phyloP scores from a whole-genome alignment of 257 asterid genomes.

The Vinca minor region DNA sequence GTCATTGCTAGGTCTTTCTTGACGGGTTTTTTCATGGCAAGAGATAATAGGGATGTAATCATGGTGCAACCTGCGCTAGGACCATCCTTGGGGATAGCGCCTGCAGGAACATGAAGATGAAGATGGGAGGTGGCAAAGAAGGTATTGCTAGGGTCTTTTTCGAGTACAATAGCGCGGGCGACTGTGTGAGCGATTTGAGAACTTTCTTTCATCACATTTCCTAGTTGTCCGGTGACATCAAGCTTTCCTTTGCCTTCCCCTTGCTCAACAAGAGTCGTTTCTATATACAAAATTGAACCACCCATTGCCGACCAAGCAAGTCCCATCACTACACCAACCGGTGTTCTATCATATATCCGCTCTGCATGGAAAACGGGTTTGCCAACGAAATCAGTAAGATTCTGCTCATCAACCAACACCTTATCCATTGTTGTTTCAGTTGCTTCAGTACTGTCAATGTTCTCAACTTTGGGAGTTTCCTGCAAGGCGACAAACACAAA shows the following conservation, averaged over 20 bases:
- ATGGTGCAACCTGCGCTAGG: conserved; percentile 99
- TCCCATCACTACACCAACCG: conserved; percentile 96
- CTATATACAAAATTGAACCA: conserved; percentile 89
- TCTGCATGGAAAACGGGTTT: conserved; percentile 98
- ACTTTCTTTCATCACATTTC: conserved; percentile 98
- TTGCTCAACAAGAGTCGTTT: conserved; percentile 66
- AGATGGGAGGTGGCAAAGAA: conserved; percentile 71
- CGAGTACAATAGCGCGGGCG: conserved; percentile 67
- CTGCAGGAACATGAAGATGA: conserved; percentile 97
- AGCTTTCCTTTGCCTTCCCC: conserved; percentile 89
- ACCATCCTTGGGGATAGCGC: conserved; percentile 97
- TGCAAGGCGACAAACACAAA: conserved; percentile 18
- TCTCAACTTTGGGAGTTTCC: conserved; percentile 39
- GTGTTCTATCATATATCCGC: conserved; percentile 76
- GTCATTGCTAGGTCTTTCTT: conserved; percentile 96
- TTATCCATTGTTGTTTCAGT: conserved; percentile 38
- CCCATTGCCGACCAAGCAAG: conserved; percentile 99
- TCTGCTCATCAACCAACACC: conserved; percentile 55
- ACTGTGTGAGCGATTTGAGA: conserved; percentile 91
- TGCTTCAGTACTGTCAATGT: conserved; percentile 24
- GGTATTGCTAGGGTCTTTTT: conserved; percentile 56
- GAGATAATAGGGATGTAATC: conserved; percentile 87
- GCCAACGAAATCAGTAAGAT: conserved; percentile 81
- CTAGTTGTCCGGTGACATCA: conserved; percentile 80
- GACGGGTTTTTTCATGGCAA: conserved; percentile 69